Percentiles rank a stretch among this genome's conserved stretches.
Conservation (phyloP, 177 flowering plant genomes). For the Vitis hybrid region DNA sequence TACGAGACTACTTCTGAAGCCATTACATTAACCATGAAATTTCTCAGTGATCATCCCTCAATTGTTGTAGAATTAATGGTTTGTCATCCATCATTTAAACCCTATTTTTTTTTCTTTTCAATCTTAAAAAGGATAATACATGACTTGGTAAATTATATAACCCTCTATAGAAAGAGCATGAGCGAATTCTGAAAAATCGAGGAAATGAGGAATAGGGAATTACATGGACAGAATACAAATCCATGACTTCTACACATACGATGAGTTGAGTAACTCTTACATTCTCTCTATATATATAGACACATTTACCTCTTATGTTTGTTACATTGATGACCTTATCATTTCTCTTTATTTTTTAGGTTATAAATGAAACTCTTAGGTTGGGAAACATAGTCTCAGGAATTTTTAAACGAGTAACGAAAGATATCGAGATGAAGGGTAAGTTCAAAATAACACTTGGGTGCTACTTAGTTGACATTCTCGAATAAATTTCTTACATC, state of each 20-base stretch:
- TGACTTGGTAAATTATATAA: neutral
- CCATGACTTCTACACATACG: constrained; percentile 26
- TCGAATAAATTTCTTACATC: no score
- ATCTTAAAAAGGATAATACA: neutral
- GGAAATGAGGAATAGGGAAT: constrained; percentile 1
- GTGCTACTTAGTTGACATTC: neutral
- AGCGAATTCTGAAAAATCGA: constrained; percentile 14
- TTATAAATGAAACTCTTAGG: constrained; percentile 27
- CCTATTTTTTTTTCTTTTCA: neutral
- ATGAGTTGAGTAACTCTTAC: constrained; percentile 4
- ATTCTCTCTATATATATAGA: no score
- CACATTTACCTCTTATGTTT: neutral
- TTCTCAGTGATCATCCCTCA: constrained; percentile 26
- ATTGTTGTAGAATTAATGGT: constrained; percentile 24
- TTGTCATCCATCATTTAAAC: neutral
- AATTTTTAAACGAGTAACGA: constrained; percentile 16
- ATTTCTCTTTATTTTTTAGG: constrained; percentile 4
- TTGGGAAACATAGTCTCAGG: constrained; percentile 26
- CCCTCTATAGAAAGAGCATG: constrained; percentile 24
- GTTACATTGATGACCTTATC: neutral
- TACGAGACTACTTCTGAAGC: constrained; percentile 23
- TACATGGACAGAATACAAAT: constrained; percentile 32
- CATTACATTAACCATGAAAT: constrained; percentile 24
- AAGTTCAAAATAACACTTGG: neutral
- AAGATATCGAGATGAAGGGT: constrained; percentile 21